These are phyloP conservation scores for Chara braunii DNA, from an alignment of 139 green algal species.

Conservation along the genomic window DNA sequence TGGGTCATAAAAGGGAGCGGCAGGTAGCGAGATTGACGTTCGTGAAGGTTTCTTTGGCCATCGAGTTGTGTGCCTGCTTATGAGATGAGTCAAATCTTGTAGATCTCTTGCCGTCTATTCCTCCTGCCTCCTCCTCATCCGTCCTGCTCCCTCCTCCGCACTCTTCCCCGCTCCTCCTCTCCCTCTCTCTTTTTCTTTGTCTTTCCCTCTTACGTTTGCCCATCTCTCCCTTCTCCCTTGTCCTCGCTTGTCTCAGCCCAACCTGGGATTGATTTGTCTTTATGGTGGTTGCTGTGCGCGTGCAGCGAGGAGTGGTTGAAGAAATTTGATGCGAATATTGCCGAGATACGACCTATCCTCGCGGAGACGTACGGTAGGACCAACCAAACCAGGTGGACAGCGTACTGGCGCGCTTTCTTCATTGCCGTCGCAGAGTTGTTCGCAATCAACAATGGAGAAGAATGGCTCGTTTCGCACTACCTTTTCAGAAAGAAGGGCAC, in stretches of 20 bases:
- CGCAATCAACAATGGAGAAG: constrained; percentile 61
- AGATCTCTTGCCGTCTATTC: too few relatives aligned
- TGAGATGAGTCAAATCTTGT: too few relatives aligned
- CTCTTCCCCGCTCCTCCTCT: background rate
- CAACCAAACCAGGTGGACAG: constrained; percentile 39
- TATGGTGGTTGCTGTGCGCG: background rate
- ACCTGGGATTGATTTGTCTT: background rate
- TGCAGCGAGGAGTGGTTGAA: constrained; percentile 67
- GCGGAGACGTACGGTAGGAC: constrained; percentile 57
- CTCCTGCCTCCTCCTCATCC: background rate
- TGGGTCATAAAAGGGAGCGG: too few relatives aligned
- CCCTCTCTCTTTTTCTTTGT: background rate
- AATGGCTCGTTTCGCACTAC: constrained; percentile 80
- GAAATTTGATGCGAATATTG: constrained; percentile 42
- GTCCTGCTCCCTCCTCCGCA: background rate
- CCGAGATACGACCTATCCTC: constrained; percentile 32
- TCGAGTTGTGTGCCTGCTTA: too few relatives aligned
- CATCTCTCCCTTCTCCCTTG: background rate
- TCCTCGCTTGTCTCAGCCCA: background rate
- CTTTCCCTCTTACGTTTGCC: constrained; percentile 1
- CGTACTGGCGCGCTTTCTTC: constrained; percentile 82
- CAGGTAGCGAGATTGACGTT: too few relatives aligned
- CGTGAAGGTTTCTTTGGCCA: too few relatives aligned
- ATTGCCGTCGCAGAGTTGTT: constrained; percentile 87
- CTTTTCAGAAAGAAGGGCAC: constrained; percentile 54